Conservation (phyloP, 1,139 yeast species). For the Geotrichum cucujoidarum region DNA sequence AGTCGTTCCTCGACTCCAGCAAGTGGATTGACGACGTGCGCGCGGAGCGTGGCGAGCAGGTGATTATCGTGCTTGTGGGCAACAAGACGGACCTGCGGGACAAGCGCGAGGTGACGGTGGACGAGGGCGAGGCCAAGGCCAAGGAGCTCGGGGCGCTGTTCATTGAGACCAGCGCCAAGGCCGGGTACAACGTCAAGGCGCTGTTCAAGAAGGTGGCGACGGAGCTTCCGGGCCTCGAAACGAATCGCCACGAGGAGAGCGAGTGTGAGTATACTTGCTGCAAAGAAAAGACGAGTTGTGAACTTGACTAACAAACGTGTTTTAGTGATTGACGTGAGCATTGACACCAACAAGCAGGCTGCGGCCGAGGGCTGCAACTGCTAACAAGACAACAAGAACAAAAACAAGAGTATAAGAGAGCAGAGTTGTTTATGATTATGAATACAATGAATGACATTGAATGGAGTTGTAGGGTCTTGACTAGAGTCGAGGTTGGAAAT, state of each 20-base stretch:
- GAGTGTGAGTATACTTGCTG: slow-evolving; percentile 8
- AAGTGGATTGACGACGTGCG: slow-evolving; percentile 85
- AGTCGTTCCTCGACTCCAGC: slow-evolving; percentile 67
- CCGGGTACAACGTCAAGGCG: slow-evolving; percentile 87
- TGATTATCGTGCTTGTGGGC: slow-evolving; percentile 70
- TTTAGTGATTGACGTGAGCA: slow-evolving; percentile 57
- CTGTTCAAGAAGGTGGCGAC: slow-evolving; percentile 88
- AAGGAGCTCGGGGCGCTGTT: slow-evolving; percentile 73
- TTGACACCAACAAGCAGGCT: slow-evolving; percentile 34
- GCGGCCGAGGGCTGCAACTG: slow-evolving; percentile 27
- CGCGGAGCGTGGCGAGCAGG: slow-evolving; percentile 67
- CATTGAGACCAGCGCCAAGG: slow-evolving; percentile 92
- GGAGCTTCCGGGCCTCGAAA: slow-evolving; percentile 58
- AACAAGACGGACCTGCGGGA: slow-evolving; percentile 64
- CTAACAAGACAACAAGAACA: too few species aligned
- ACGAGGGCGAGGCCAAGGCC: slow-evolving; percentile 74
- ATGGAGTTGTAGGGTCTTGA: background rate
- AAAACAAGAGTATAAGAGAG: too few species aligned
- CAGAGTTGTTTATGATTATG: too few species aligned
- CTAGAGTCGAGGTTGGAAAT: background rate
- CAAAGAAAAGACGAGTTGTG: background rate
- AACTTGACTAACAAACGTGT: slow-evolving; percentile 41
- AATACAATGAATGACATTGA: too few species aligned
- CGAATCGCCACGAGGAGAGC: slow-evolving; percentile 14
- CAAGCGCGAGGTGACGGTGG: slow-evolving; percentile 74